Evolutionary conservation across 169 alveolate species (phyloP).

Genomic region (Plasmodium ovale): DNA sequence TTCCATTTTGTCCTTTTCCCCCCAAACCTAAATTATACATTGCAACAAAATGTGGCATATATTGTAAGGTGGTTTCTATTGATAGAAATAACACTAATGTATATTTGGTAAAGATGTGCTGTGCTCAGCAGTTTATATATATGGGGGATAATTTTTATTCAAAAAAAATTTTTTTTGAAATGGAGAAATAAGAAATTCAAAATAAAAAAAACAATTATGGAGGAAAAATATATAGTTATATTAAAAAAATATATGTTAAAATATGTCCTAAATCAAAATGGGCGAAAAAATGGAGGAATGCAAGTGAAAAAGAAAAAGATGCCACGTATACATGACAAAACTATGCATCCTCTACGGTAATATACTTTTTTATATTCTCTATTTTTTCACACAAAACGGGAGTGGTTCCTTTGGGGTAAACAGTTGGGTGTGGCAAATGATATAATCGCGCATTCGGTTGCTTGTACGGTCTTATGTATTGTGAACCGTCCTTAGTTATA

Average conservation of each 20-base stretch:
- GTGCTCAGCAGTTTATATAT: not conserved
- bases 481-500: conserved; percentile 91
- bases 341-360: conserved; percentile 78
- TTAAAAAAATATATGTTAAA: not conserved
- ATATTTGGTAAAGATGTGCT: not conserved
- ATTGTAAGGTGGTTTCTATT: not conserved
- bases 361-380: conserved; percentile 79
- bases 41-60: not conserved
- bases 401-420: conserved; percentile 86
- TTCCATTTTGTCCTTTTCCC: not conserved
- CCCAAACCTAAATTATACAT: not conserved
- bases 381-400: conserved; percentile 84
- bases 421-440: conserved; percentile 82
- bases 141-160: not conserved
- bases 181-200: conserved; percentile 6
- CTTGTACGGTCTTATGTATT: conserved; percentile 87
- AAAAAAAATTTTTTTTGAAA: conserved; percentile 4
- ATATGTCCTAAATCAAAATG: conserved; percentile 6
- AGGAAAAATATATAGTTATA: conserved; percentile 6
- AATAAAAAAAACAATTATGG: conserved; percentile 14
- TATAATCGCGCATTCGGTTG: conserved; percentile 84
- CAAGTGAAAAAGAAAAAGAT: not conserved
- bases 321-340: not conserved
- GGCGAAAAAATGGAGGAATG: not conserved
- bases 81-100: not conserved